Evolutionary conservation across 805 yeast species (phyloP), one percentile per base, ranked within the genome.

Genomic region (Deakozyma indianensis): DNA sequence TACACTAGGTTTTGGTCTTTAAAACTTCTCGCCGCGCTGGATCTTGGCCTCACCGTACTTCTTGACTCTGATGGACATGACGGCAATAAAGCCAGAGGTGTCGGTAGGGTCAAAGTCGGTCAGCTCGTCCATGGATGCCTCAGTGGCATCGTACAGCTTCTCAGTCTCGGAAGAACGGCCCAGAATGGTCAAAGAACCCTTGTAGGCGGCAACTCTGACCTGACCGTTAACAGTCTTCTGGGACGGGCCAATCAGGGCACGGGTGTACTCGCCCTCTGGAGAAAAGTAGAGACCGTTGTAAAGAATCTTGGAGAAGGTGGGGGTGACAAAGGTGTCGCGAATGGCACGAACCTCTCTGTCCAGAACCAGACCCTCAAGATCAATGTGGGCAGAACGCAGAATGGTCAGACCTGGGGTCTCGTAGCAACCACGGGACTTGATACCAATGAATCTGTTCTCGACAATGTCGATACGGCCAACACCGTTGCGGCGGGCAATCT

Each of bases 381-480:
- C 98, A 64, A 92, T 78, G 68, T 92, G 98, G 42, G 97, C 84
- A 47, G 77, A 67, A 77, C 98, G 86, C 68, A 92, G 80, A 51
- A 92, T 65, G 50, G 98, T 90, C 59, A 92, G 78, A 66, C 97
- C 98, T 55, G 98, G 98, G 52, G 97, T 94, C 71, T 92, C 98
- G 73, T 92, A 92, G 74, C 98, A 92, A 49, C 98, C 98, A 75
- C 98, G 86, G 52, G 97, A 88, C 69, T 92, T 92, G 67, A 92
- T 83, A 66, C 97, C 97, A 61, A 92, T 92, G 68, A 92, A 92
- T 74, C 98, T 87, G 76, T 92, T 86, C 73, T 92, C 98, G 54
- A 92, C 98, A 62, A 92, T 92, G 71, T 92, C 98, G 65, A 92
- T 83, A 75, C 98, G 87, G 67, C 98, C 98, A 50, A 92, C 96